These are phyloP conservation scores for Exophiala calicioides DNA, from an alignment of 2,329 filamentous ascomycete genomes.

Conservation along the genomic window DNA sequence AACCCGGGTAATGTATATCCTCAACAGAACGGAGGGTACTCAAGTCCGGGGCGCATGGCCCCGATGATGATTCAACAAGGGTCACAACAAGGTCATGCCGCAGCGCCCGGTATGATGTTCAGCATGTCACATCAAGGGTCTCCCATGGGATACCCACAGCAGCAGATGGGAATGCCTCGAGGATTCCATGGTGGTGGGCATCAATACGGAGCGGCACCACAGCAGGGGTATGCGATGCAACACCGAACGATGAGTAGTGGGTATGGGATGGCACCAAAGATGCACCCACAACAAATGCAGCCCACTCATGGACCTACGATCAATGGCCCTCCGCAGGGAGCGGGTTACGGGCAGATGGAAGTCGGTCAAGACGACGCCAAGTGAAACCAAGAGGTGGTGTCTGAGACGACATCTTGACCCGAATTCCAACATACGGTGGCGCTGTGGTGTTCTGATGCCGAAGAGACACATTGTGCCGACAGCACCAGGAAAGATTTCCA, in stretches of 20 bases:
- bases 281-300: slow-evolving; percentile 44
- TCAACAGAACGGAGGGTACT: slow-evolving; percentile 64
- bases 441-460: too few species aligned
- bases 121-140: slow-evolving; percentile 62
- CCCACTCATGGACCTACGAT: slow-evolving; percentile 26
- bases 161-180: slow-evolving; percentile 66
- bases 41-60: slow-evolving; percentile 82
- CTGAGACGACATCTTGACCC: too few species aligned
- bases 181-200: slow-evolving; percentile 61
- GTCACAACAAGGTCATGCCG: slow-evolving; percentile 85
- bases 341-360: slow-evolving; percentile 25
- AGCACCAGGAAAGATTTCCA: too few species aligned
- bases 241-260: slow-evolving; percentile 59
- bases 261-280: slow-evolving; percentile 49
- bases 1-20: slow-evolving; percentile 69
- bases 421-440: too few species aligned
- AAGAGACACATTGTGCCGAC: too few species aligned
- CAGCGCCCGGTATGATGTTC: slow-evolving; percentile 60
- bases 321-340: slow-evolving; percentile 29
- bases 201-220: slow-evolving; percentile 66
- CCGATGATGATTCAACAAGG: slow-evolving; percentile 95
- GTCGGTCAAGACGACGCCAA: slow-evolving; percentile 27
- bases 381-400: slow-evolving; percentile 18
- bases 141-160: slow-evolving; percentile 62
- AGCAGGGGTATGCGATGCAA: slow-evolving; percentile 62